Conservation (phyloP, 2,329 filamentous ascomycete genomes). For the Sporothrix dimorphospora region DNA sequence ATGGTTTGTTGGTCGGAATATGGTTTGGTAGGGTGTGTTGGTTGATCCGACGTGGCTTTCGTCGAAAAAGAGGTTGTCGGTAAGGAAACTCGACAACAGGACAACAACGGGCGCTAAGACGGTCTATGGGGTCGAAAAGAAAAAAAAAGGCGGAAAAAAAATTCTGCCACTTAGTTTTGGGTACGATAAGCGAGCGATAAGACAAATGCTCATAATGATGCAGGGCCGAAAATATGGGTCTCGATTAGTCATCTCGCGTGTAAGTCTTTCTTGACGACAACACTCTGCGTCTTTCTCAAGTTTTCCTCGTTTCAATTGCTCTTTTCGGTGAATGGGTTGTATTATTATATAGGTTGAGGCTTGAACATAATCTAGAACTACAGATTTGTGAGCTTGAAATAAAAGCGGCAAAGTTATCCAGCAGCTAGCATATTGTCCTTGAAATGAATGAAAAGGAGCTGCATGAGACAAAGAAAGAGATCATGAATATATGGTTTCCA, state of each 20-base stretch:
- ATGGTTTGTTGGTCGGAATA: constrained; percentile 7
- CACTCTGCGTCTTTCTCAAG: not conserved
- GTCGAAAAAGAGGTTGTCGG: not conserved
- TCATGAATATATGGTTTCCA: not conserved
- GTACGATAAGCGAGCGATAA: constrained; percentile 27
- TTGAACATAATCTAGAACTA: too few relatives aligned
- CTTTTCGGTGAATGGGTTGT: not conserved
- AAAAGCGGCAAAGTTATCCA: too few relatives aligned
- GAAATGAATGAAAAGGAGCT: too few relatives aligned
- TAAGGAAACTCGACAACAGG: not conserved
- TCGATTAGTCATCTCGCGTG: not conserved
- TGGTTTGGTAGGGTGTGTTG: not conserved
- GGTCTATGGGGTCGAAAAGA: not conserved
- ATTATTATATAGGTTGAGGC: too few relatives aligned
- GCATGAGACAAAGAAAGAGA: too few relatives aligned
- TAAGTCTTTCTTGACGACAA: not conserved
- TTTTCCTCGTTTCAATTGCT: not conserved
- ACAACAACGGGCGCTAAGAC: not conserved
- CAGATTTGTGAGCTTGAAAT: too few relatives aligned
- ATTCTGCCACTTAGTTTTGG: constrained; percentile 32
- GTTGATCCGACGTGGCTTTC: not conserved
- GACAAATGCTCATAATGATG: not conserved
- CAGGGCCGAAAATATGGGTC: not conserved
- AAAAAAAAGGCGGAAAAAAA: constrained; percentile 35
- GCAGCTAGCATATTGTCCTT: too few relatives aligned